Conservation (phyloP, 78 protist species). For the Cavenderia fasciculata region DNA sequence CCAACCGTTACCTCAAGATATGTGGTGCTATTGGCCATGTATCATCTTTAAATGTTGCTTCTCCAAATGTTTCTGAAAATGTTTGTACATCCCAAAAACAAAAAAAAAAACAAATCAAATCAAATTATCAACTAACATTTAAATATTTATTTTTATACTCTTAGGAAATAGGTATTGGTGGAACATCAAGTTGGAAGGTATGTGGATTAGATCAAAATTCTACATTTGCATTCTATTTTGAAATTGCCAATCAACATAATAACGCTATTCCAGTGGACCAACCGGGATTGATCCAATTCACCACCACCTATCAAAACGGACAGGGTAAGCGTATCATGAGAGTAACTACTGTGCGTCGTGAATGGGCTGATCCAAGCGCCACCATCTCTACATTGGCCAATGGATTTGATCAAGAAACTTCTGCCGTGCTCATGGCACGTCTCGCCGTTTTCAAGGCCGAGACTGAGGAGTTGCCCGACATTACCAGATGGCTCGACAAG, state of each 20-base stretch:
- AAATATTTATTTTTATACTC: too few relatives aligned
- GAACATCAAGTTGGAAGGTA: conserved; percentile 94
- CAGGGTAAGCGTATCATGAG: conserved; percentile 91
- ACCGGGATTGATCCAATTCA: conserved; percentile 89
- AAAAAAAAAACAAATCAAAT: too few relatives aligned
- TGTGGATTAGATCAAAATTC: conserved; percentile 77
- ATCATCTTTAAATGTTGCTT: conserved; percentile 33
- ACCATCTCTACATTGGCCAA: conserved; percentile 24
- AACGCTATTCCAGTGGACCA: conserved; percentile 6
- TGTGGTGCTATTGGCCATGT: conserved; percentile 94
- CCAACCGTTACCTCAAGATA: conserved; percentile 84
- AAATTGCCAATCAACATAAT: conserved; percentile 79
- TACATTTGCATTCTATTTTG: conserved; percentile 93
- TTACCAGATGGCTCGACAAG: conserved; percentile 98
- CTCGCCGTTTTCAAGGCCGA: conserved; percentile 92
- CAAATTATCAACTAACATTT: too few relatives aligned
- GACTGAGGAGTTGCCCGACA: conserved; percentile 91
- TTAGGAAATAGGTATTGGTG: conserved; percentile 95
- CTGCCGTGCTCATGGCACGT: conserved; percentile 98
- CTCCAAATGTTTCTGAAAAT: conserved; percentile 60
- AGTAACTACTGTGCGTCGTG: conserved; percentile 94
- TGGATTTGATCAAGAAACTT: conserved; percentile 96
- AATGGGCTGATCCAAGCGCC: conserved; percentile 17
- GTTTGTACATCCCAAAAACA: background rate
- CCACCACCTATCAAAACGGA: conserved; percentile 90